A percentile compares a stretch with the other conserved stretches of the same genome.
These are phyloP conservation scores for Penicillium sp. DNA, from an alignment of 2,329 filamentous ascomycete genomes.

Conservation along the genomic window DNA sequence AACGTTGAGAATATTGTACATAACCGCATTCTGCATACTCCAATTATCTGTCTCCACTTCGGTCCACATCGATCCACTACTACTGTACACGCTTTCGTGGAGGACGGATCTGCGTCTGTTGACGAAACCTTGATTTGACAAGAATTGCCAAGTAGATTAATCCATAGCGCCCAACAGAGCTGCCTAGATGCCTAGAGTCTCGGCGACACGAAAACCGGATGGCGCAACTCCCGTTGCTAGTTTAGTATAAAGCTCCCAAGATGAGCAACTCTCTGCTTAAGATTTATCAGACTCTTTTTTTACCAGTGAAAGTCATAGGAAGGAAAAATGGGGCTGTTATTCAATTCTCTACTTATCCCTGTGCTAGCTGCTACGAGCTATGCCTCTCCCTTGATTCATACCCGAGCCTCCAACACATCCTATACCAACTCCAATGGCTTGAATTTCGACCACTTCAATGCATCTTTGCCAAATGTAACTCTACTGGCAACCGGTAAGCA, in stretches of 20 bases:
- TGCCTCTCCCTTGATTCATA: constrained; percentile 26
- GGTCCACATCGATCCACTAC: neutral
- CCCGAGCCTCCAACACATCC: constrained; percentile 24
- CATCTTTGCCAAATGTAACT: constrained; percentile 31
- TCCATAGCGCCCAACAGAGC: too few species aligned
- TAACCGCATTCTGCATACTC: constrained; percentile 1
- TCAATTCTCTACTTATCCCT: constrained; percentile 21
- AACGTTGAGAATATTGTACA: neutral
- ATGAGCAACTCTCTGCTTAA: neutral
- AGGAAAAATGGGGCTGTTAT: constrained; percentile 17
- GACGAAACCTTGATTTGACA: neutral
- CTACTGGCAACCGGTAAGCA: constrained; percentile 28
- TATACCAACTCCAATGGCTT: constrained; percentile 32
- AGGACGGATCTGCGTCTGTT: neutral
- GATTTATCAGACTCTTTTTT: neutral
- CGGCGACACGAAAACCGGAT: constrained; percentile 1
- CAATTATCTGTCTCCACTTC: neutral
- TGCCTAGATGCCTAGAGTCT: constrained; percentile 1
- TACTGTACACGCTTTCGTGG: neutral
- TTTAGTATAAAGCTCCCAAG: neutral
- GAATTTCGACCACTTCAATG: constrained; percentile 32
- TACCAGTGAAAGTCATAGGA: too few species aligned
- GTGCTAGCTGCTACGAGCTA: constrained; percentile 22
- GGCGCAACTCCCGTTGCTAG: neutral
- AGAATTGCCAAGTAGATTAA: constrained; percentile 6